Evolutionary conservation across 106 monocot genomes (phyloP), one percentile per base, ranked within the genome.

Genomic region (Acanthochlamys bracteata): DNA sequence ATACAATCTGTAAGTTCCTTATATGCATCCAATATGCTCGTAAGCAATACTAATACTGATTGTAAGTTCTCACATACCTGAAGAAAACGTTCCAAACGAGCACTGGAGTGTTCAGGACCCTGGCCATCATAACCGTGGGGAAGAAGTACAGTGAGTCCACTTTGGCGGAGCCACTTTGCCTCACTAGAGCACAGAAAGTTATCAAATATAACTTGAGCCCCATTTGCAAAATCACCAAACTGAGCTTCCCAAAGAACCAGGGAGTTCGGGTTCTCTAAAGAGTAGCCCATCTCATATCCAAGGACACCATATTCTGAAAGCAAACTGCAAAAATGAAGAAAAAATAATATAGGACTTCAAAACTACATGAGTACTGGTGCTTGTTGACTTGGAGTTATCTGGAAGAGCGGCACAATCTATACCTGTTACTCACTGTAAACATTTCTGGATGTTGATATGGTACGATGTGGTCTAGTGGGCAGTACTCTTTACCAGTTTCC

Each of bases 101-200:
- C 80, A 66, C 91, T 88, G 25, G 98, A 92, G 75, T 98, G 98
- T 63, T 98, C 98, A 24, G 98, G 98, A 10, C 98, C 98, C 78
- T 92, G 98, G 19, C 98, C 98, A 79, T 98, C 98, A 74, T 92
- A 98, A 51, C 98, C 98, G 85, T 98, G 98, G 21, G 98, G 98
- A 74, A 98, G 78, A 56, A 92, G 73, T 42, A 85, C 76, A 42
- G 81, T 83, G 60, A 98, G 92, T 25, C 98, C 98, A 75, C 74
- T 85, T 73, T 98, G 98, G 19, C 91, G 84, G 45, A 92, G 78
- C 98, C 98, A 98, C 64, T 92, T 98, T 16, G 92, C 78, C 69
- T 98, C 98, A 27, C 92, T 91, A 59, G 88, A 88, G 64, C 98
- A 85, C 79, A 98, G 42, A 73, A 98, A 98, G 54, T 98, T 88